A percentile compares a stretch with the other conserved stretches of the same genome.
Evolutionary conservation across 768 basidiomycete genomes (phyloP).

Genomic region (Lanmaoa pseudosensibilis): DNA sequence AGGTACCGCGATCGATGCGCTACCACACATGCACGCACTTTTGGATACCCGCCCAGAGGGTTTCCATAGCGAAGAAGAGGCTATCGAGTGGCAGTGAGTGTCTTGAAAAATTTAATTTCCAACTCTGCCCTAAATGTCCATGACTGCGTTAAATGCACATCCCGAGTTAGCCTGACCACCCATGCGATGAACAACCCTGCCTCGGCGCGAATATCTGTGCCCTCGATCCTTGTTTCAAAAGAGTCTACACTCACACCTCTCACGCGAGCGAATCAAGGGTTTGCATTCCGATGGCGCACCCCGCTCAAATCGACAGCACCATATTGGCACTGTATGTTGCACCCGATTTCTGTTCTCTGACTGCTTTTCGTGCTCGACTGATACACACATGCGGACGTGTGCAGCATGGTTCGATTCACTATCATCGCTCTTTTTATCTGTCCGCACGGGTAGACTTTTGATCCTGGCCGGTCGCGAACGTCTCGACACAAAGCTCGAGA

Average conservation of each 20-base stretch:
- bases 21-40: constrained; percentile 89
- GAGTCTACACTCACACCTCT: constrained; percentile 35
- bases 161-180: constrained; percentile 59
- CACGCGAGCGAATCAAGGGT: constrained; percentile 26
- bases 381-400: background rate
- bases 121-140: background rate
- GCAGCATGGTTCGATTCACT: constrained; percentile 92
- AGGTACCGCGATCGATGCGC: constrained; percentile 92
- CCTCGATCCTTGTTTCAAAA: constrained; percentile 63
- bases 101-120: background rate
- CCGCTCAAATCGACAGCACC: constrained; percentile 81
- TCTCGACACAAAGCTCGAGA: constrained; percentile 91
- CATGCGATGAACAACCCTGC: constrained; percentile 77
- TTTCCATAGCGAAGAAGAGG: constrained; percentile 81
- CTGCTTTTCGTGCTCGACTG: background rate
- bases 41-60: constrained; percentile 83
- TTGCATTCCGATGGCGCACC: constrained; percentile 73
- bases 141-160: background rate
- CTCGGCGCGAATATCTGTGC: constrained; percentile 90
- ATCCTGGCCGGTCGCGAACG: constrained; percentile 92
- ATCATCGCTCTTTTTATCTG: constrained; percentile 74
- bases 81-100: constrained; percentile 94
- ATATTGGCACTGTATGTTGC: constrained; percentile 78
- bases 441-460: constrained; percentile 80
- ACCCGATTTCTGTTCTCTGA: background rate